Evolutionary conservation across 1,284 basidiomycete species (phyloP).

Genomic region (Irpex sp.): DNA sequence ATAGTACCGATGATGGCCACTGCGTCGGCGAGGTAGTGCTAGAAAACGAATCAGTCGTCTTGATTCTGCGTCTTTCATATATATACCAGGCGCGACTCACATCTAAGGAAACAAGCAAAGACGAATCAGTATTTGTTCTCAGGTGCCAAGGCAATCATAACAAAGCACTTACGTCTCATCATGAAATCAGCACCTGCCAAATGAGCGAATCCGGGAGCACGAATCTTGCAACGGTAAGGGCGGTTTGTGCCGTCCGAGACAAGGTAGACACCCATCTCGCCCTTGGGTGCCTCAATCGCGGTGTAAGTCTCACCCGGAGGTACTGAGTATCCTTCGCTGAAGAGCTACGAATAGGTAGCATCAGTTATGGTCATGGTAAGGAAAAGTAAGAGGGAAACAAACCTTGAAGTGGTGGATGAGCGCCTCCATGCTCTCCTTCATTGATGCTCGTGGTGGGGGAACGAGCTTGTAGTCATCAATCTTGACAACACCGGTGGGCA

Average conservation of each 20-base stretch:
- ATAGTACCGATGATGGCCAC: conserved; percentile 95
- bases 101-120: conserved; percentile 36
- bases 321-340: conserved; percentile 97
- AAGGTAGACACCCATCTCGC: conserved; percentile 97
- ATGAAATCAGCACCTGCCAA: conserved; percentile 92
- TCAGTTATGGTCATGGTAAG: conserved; percentile 3
- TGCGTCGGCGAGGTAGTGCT: conserved; percentile 90
- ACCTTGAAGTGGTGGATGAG: conserved; percentile 99
- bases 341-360: conserved; percentile 49
- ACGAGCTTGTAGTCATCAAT: conserved; percentile 98
- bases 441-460: conserved; percentile 93
- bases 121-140: not conserved
- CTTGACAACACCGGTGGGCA: conserved; percentile 91
- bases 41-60: conserved; percentile 20
- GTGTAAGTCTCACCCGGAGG: conserved; percentile 97
- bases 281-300: conserved; percentile 98
- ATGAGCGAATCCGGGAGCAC: conserved; percentile 92
- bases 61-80: conserved; percentile 2
- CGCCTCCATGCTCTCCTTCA: conserved; percentile 99
- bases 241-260: conserved; percentile 93
- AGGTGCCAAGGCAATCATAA: not conserved
- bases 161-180: conserved; percentile 71
- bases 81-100: conserved; percentile 33
- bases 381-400: conserved; percentile 18
- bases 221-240: conserved; percentile 93